A percentile compares a stretch with the other conserved stretches of the same genome.
These are phyloP conservation scores for Haematococcus sp. DNA, from an alignment of 139 green algal genomes.

Conservation along the genomic window DNA sequence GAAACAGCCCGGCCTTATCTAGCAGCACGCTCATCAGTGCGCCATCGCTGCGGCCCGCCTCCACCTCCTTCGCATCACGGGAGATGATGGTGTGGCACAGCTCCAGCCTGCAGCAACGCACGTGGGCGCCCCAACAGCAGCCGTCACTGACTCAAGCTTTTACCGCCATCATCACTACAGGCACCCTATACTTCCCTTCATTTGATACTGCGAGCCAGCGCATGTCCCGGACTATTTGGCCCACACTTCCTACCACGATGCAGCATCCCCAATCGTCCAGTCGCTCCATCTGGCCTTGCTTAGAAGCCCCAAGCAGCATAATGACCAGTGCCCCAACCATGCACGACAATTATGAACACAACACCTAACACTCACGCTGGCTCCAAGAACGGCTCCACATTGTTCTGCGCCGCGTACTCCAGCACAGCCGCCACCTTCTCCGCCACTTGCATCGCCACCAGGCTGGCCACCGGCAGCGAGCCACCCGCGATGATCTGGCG, in stretches of 20 bases:
- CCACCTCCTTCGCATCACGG: constrained; percentile 29
- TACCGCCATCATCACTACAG: no score
- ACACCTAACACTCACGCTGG: constrained; percentile 45
- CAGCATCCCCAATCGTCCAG: no score
- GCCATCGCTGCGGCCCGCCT: constrained; percentile 18
- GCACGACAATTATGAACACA: no score
- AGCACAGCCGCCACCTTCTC: constrained; percentile 72
- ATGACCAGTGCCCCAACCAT: no score
- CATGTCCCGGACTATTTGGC: no score
- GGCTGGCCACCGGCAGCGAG: constrained; percentile 22
- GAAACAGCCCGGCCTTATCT: constrained; percentile 25
- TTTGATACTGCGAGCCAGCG: no score
- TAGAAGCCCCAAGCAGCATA: no score
- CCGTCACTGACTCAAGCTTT: no score
- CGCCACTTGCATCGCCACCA: constrained; percentile 38
- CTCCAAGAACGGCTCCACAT: constrained; percentile 83
- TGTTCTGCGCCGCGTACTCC: constrained; percentile 77
- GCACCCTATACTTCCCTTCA: no score
- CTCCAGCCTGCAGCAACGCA: constrained; percentile 40
- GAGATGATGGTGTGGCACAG: constrained; percentile 57
- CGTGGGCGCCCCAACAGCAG: no score
- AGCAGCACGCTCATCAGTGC: constrained; percentile 36
- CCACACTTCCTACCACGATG: no score
- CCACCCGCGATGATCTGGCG: constrained; percentile 56
- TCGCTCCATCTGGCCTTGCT: no score